Evolutionary conservation across 139 green algal species (phyloP), one percentile per base, ranked within the genome.

Genomic region (Coelastrella sp.): DNA sequence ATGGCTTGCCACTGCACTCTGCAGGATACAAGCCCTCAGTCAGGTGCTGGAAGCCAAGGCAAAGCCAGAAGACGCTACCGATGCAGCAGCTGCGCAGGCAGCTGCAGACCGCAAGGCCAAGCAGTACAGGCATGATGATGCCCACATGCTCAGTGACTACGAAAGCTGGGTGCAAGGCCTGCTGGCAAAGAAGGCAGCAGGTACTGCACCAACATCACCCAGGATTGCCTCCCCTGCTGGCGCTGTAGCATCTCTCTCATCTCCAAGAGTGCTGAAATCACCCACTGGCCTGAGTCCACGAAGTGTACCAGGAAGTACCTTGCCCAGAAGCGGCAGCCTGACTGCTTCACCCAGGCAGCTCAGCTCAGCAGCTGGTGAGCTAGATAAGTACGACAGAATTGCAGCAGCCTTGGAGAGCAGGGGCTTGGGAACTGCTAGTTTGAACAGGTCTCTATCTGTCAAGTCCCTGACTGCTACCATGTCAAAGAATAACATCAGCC

Each of bases 71-170:
- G 75, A 82, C 35, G 69, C 69, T 43, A 53, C 75, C 35, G 71
- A 27, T 7, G n/a, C 30, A 37, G 75, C 75, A 71, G 75, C 75
- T 59, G 75, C 75, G 4, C 51, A 71, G 15, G 34, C 35, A 25
- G 75, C 75, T 40, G 75, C 75, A 38, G 75, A 82, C 50, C 75
- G 75, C 75, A 69, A 69, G 35, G 51, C 75, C 34, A 82, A 82
- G 75, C 75, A 82, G 75, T 82, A 82, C 53, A 40, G 53, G 5
- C 32, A 8, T 34, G 75, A 82, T 60, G 66, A 60, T 53, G 53
- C 8, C 51, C 53, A 32, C 51, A 51, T 82, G 75, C 75, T 82
- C 34, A 71, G n/a, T 35, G 75, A 71, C 35, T 82, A 82, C n/a
- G 75, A 82, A 8, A 32, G 32, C 32, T 82, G 75, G 75, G 75